Evolutionary conservation across 164 flowering plant species (phyloP), one percentile per base, ranked within the genome.

Genomic region (Magnolia changhungtana): DNA sequence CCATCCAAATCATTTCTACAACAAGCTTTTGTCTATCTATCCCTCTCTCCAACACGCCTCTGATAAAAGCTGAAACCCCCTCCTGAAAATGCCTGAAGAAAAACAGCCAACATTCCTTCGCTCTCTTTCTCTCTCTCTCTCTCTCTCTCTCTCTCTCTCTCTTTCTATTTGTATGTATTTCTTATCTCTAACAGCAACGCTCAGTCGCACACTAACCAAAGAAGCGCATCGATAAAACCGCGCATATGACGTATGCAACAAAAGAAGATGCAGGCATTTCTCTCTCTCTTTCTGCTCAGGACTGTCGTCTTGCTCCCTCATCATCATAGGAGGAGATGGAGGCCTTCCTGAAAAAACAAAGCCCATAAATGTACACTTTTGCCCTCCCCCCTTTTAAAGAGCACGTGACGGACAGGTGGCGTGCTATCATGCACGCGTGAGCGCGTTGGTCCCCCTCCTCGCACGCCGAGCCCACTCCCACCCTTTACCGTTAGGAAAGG

Each of bases 41-140:
- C 29, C 20, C 68, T 65, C 68, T 11, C 68, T 29, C 29, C 68
- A 20, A 73, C 75, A 73, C 45, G 74, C 74, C 74, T 52, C 74
- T 55, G 74, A 64, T 18, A 64, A 64, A 64, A 64, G 67, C 67
- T 64, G 67, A 64, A 64, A 0, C 67, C 61, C 68, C 9, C 68
- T 65, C 31, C 20, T 65, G 68, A 21, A 20, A 65, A 65, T 9
- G 29, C n/a, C 29, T 21, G 24, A 65, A 65, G 20, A 65, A 65
- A 10, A 27, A 24, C 27, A 21, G 16, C n/a, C 7, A 65, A 65
- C 37, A 65, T 65, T 65, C 68, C 29, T n/a, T 23, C 68, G 6
- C 31, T 65, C 67, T 64, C 13, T 10, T n/a, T n/a, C n/a, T n/a
- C 50, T 68, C 1, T 16, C 18, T 4, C 27, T 24, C 1, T 7